These are phyloP conservation scores for Colletotrichum zoysiae DNA, from an alignment of 2,329 filamentous ascomycete species.

Conservation along the genomic window DNA sequence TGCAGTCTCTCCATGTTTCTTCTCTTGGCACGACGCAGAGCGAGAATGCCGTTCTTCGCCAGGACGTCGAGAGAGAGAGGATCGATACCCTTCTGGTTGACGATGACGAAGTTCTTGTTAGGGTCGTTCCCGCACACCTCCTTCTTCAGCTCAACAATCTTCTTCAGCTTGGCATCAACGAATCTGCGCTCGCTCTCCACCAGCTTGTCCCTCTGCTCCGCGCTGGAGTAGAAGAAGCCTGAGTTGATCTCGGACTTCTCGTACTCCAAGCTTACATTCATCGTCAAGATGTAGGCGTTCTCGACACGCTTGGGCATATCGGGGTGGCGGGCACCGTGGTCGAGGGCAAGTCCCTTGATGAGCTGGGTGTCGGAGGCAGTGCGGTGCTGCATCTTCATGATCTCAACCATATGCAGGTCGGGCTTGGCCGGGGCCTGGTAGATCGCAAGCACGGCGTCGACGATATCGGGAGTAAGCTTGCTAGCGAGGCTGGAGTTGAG, in stretches of 20 bases:
- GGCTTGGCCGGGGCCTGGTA: conserved; percentile 91
- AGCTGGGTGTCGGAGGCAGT: conserved; percentile 96
- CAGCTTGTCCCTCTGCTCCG: conserved; percentile 96
- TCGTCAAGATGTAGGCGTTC: conserved; percentile 93
- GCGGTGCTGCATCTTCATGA: conserved; percentile 99
- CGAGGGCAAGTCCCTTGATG: conserved; percentile 90
- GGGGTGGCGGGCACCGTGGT: conserved; percentile 95
- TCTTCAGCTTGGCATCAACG: conserved; percentile 95
- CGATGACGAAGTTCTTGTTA: conserved; percentile 96
- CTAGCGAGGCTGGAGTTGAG: conserved; percentile 89
- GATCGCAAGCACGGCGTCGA: conserved; percentile 95
- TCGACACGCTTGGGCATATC: conserved; percentile 98
- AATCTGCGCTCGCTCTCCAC: conserved; percentile 97
- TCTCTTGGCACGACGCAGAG: conserved; percentile 92
- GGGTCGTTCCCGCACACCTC: conserved; percentile 93
- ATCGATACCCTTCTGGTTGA: conserved; percentile 99
- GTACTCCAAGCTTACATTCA: conserved; percentile 98
- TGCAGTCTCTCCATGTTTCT: conserved; percentile 99
- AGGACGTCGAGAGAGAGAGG: conserved; percentile 94
- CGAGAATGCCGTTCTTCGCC: conserved; percentile 97
- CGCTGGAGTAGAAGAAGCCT: conserved; percentile 97
- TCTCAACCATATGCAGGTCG: conserved; percentile 98
- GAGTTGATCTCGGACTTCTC: conserved; percentile 99
- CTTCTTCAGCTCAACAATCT: conserved; percentile 98
- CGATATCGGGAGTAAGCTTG: conserved; percentile 93